Evolutionary conservation across 2,329 filamentous ascomycete genomes (phyloP).

Genomic region (Paecilomyces niveus): DNA sequence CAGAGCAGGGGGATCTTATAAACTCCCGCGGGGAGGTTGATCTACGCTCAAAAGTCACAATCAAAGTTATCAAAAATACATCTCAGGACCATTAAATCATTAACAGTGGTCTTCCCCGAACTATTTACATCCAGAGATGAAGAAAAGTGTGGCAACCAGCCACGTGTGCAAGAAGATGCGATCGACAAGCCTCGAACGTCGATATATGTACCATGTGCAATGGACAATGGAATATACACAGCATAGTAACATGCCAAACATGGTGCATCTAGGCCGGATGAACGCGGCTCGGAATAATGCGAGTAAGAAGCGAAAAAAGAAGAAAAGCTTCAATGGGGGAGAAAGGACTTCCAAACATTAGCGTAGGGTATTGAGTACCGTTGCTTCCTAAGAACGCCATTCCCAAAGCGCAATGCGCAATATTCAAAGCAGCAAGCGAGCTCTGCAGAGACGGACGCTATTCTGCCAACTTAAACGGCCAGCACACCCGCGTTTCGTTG

Average conservation of each 20-base stretch:
- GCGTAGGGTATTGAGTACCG: constrained; percentile 3
- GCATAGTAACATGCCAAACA: neutral
- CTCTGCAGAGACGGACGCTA: neutral
- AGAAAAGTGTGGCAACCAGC: neutral
- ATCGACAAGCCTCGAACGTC: neutral
- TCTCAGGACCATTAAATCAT: neutral
- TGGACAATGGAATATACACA: neutral
- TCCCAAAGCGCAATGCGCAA: constrained; percentile 8
- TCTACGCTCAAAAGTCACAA: neutral
- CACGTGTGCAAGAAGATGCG: neutral
- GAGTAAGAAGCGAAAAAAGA: neutral
- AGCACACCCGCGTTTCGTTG: constrained; percentile 28
- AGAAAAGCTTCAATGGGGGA: neutral
- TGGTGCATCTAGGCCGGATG: neutral
- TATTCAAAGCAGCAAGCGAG: constrained; percentile 5
- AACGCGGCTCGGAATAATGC: neutral
- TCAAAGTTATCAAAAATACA: neutral
- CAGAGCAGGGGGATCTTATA: neutral
- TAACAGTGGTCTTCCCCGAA: neutral
- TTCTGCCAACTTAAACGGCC: constrained; percentile 18
- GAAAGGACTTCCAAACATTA: neutral
- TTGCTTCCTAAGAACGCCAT: constrained; percentile 1
- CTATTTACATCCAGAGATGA: neutral
- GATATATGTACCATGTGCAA: neutral
- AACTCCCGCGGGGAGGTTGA: neutral